These are phyloP conservation scores for Deuterostichococcus epilithicus DNA, from an alignment of 139 green algal genomes.

Conservation along the genomic window DNA sequence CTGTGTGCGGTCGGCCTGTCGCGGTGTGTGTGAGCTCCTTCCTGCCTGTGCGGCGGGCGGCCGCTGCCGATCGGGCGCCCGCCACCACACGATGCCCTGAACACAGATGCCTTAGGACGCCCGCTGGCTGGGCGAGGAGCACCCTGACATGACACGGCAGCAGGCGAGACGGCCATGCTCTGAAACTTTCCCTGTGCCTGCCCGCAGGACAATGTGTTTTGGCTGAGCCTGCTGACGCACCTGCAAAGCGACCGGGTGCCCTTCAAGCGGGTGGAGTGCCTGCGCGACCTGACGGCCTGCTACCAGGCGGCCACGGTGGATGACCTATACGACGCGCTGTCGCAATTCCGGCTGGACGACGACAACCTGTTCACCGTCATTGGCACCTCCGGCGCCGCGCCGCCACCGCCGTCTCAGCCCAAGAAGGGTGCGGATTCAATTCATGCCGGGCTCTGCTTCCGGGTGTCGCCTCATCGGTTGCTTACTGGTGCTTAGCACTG, in stretches of 20 bases:
- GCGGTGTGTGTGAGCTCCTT: too few species aligned
- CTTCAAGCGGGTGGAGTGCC: conserved; percentile 75
- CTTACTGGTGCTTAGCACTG: too few species aligned
- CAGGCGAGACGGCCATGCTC: too few species aligned
- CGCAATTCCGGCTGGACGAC: conserved; percentile 70
- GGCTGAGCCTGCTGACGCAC: conserved; percentile 91
- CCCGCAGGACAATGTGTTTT: conserved; percentile 83
- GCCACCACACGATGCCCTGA: too few species aligned
- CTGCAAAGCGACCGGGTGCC: conserved; percentile 78
- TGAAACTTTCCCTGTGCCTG: too few species aligned
- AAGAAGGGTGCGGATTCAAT: background rate
- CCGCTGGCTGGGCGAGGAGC: too few species aligned
- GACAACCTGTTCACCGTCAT: conserved; percentile 65
- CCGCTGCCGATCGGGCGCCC: too few species aligned
- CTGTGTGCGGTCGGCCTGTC: background rate
- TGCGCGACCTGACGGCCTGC: conserved; percentile 82
- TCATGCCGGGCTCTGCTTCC: background rate
- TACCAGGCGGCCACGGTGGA: conserved; percentile 81
- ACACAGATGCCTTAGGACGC: too few species aligned
- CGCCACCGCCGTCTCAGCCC: background rate
- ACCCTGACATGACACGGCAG: too few species aligned
- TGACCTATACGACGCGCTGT: conserved; percentile 85
- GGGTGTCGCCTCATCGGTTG: background rate
- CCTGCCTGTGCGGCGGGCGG: too few species aligned
- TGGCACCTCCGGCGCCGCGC: conserved; percentile 58